Base-by-base conservation (phyloP, 2,329 filamentous ascomycete species). In the Dothistroma pini region DNA sequence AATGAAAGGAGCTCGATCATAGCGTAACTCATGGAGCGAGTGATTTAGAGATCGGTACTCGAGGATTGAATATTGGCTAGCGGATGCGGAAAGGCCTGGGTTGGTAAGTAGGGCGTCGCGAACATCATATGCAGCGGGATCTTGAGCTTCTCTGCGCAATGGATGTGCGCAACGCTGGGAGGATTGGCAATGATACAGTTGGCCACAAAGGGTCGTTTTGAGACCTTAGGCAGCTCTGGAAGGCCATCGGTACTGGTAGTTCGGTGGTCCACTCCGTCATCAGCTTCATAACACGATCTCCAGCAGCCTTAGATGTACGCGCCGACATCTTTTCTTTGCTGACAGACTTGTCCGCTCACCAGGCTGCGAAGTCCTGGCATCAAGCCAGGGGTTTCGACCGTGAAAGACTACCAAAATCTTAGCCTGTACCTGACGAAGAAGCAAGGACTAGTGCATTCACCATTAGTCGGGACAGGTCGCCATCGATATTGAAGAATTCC, bases 31-130 rank as follows among this genome's bases (percentile, higher is more conserved):
- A 95, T 81, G 70, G 90, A 93, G 68, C 95, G 96, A 0, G 90
- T 89, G 60, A 91, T 82, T n/a, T 84, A 84, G 6, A 85, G 81
- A 68, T 95, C 90, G 1, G 89, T 88, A 67, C 91, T 91, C 0
- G 87, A 86, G 1, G 86, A 86, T 64, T 90, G 84, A 59, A 96
- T 87, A 65, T 95, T 93, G 0, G 91, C 91, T 29, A 96, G 79
- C 0, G 92, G 92, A 69, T 96, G 92, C 0, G 91, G 90, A 66
- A 96, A 96, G 0, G 89, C 84, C 71, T 90, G 86, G 0, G 92
- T 96, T 0, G 91, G 88, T 0, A 90, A 90, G 88, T 91, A 96
- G 0, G 92, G 92, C 91, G 96, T 96, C 1, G 92, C 96, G 76
- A 96, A 96, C 89, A 96, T 96, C 75, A 96, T 85, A 68, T 92